Evolutionary conservation across 805 yeast species (phyloP), one percentile per base, ranked within the genome.

Genomic region (Yarrowia yakushimensis): DNA sequence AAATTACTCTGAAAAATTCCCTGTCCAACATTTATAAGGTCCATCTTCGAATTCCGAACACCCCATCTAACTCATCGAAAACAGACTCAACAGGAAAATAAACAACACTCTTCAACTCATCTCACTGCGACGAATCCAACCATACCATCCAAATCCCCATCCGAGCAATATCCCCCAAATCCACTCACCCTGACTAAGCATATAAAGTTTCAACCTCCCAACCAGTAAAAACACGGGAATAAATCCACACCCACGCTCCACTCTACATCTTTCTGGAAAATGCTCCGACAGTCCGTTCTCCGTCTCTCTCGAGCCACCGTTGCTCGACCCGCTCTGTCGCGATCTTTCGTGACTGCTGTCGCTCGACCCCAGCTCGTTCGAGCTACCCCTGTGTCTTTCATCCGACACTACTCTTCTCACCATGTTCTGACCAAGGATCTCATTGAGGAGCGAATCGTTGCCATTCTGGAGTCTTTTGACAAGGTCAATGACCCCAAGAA

Each of bases 381-480:
- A 33, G 41, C 41, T 9, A 43, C 59, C 33, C 59, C 59, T 33
- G 59, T 52, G 42, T 52, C 59, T n/a, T 52, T 52, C 33, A 25
- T 52, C 43, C 59, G 59, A 36, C 61, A 55, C 34, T 55, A 55
- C 48, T 39, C 48, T 3, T 55, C 61, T 1, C 39, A 28, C 30
- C 61, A 55, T 15, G 61, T 55, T 4, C 68, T 91, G 70, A 80
- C 89, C 63, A 82, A 83, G 71, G 92, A 87, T 45, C 96, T 88
- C 74, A 93, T 91, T 66, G 79, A 89, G 65, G 82, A 84, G 66
- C 85, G 97, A 77, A 87, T 94, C 54, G 74, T 86, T 65, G 93
- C 88, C 70, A 94, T 93, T 65, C 77, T 87, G 70, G 79, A 79
- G 69, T 80, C 85, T 31, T 84, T 85, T 68, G 83, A 81, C 74